A percentile compares a stretch with the other conserved stretches of the same genome.
Evolutionary conservation across 192 early-diverging fungal genomes (phyloP).

Genomic region (Gonapodya prolifera): DNA sequence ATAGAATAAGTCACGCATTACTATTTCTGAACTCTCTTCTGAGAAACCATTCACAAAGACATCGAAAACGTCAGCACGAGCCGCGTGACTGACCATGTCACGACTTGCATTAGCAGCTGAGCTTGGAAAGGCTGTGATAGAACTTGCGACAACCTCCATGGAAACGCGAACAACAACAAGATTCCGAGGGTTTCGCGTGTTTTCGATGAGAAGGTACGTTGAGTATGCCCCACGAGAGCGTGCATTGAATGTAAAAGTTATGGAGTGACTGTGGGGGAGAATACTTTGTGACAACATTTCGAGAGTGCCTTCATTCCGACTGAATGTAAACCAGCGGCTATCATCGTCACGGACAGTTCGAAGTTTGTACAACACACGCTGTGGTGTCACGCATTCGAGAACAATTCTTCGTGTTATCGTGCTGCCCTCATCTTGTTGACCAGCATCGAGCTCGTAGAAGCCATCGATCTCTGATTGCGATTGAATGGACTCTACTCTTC

Average conservation of each 20-base stretch:
- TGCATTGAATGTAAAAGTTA: conserved; percentile 49
- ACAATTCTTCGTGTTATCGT: conserved; percentile 47
- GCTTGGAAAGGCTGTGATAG: background rate
- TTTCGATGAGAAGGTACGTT: conserved; percentile 61
- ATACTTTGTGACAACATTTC: conserved; percentile 24
- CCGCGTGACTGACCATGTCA: background rate
- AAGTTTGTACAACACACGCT: conserved; percentile 47
- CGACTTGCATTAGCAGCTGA: background rate
- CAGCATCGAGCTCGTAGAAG: conserved; percentile 61
- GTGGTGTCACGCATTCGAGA: conserved; percentile 39
- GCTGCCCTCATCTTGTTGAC: conserved; percentile 58
- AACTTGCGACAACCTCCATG: conserved; percentile 54
- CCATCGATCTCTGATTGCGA: background rate
- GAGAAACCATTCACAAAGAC: conserved; percentile 56
- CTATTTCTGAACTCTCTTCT: conserved; percentile 22
- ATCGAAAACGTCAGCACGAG: conserved; percentile 51
- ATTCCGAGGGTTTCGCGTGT: conserved; percentile 56
- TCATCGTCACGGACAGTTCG: conserved; percentile 40
- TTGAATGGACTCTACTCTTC: background rate
- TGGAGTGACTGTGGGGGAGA: conserved; percentile 26
- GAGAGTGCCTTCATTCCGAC: conserved; percentile 55
- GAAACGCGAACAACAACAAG: conserved; percentile 56
- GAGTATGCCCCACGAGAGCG: conserved; percentile 46
- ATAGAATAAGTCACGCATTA: conserved; percentile 59
- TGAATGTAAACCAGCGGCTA: conserved; percentile 50